phyloP scores from a whole-genome alignment of 164 flowering plant genomes.

The Nymphaea thermarum region DNA sequence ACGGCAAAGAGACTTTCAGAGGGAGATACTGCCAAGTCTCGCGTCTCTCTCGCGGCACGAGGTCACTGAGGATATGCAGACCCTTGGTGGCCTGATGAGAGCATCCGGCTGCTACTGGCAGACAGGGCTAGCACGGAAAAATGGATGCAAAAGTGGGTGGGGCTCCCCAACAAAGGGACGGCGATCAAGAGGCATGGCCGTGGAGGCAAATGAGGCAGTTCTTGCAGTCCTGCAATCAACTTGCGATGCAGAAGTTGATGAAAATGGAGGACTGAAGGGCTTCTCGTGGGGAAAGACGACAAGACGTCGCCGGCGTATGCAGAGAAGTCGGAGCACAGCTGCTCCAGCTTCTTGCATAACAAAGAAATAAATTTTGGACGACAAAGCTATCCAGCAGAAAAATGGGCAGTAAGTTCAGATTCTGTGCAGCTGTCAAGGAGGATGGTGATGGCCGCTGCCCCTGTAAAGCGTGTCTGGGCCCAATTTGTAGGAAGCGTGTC shows the following conservation, averaged over 20 bases:
- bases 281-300: constrained; percentile 94
- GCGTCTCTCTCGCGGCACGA: constrained; percentile 80
- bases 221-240: constrained; percentile 16
- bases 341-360: constrained; percentile 13
- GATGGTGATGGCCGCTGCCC: not conserved
- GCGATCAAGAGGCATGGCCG: constrained; percentile 22
- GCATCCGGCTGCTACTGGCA: constrained; percentile 72
- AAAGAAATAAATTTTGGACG: not conserved
- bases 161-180: constrained; percentile 32
- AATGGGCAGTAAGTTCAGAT: not conserved
- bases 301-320: constrained; percentile 64
- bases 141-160: constrained; percentile 39
- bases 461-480: not conserved
- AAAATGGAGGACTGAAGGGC: constrained; percentile 52
- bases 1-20: constrained; percentile 86
- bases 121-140: constrained; percentile 48
- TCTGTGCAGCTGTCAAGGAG: not conserved
- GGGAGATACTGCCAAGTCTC: constrained; percentile 89
- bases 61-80: constrained; percentile 85
- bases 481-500: not conserved
- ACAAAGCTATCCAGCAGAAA: not conserved
- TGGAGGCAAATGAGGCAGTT: constrained; percentile 3
- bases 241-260: constrained; percentile 27
- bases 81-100: constrained; percentile 56
- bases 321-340: constrained; percentile 62